A percentile compares a stretch with the other conserved stretches of the same genome.
phyloP scores from a whole-genome alignment of 177 flowering plant genomes.

The Telopea speciosissima region DNA sequence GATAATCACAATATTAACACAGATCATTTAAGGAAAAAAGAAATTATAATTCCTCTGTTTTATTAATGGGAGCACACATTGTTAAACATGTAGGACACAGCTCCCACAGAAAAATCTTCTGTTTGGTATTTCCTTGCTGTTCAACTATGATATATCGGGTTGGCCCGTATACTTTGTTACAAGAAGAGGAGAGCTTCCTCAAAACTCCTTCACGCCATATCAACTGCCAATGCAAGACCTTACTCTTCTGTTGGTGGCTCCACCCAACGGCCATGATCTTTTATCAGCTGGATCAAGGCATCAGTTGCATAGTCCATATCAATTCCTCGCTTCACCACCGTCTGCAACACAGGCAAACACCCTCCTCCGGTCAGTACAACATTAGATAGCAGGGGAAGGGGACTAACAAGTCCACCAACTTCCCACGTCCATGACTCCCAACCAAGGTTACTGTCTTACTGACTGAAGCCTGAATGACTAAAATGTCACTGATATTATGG shows the following conservation, averaged over 20 bases:
- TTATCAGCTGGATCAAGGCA: conserved; percentile 82
- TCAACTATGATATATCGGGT: too few relatives aligned
- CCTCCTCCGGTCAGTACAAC: neutral
- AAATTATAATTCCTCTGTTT: too few relatives aligned
- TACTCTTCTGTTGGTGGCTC: conserved; percentile 78
- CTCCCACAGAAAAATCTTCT: too few relatives aligned
- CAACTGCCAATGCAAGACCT: conserved; percentile 3
- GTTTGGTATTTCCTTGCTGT: too few relatives aligned
- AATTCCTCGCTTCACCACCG: conserved; percentile 79
- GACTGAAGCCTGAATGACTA: neutral
- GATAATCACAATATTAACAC: too few relatives aligned
- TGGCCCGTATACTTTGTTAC: too few relatives aligned
- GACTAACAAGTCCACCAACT: neutral
- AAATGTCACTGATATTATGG: neutral
- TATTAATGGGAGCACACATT: too few relatives aligned
- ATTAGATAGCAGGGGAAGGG: neutral
- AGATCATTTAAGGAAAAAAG: too few relatives aligned
- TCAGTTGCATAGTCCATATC: conserved; percentile 83
- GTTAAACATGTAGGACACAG: too few relatives aligned
- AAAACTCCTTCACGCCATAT: too few relatives aligned
- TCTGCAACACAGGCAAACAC: conserved; percentile 36
- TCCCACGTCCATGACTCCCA: neutral
- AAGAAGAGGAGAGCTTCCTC: too few relatives aligned
- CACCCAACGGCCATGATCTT: conserved; percentile 93
- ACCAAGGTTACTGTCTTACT: too few relatives aligned